Percentiles rank a stretch among this genome's conserved stretches.
Conservation (phyloP, 2,329 filamentous ascomycete genomes). For the Cladosporium halotolerans region DNA sequence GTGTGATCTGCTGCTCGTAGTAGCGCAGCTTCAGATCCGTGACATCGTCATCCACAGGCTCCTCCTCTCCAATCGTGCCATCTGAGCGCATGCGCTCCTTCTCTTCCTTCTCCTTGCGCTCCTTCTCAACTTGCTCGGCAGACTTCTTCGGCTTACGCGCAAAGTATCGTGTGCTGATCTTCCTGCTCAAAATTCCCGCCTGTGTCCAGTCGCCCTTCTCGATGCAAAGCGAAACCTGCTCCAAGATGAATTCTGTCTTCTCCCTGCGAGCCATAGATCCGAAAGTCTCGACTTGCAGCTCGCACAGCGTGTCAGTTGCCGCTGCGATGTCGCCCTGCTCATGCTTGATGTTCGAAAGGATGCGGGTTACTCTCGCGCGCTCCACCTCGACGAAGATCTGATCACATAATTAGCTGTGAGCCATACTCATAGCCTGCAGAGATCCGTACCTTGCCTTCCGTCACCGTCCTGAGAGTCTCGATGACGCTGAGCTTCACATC, state of each 20-base stretch:
- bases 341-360: conserved; percentile 96
- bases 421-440: not conserved
- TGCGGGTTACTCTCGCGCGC: conserved; percentile 87
- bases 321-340: conserved; percentile 84
- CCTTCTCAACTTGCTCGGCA: conserved; percentile 81
- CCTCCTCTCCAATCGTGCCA: conserved; percentile 57
- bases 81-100: conserved; percentile 67
- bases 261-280: conserved; percentile 95
- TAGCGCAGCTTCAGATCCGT: conserved; percentile 93
- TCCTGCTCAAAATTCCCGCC: conserved; percentile 84
- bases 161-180: conserved; percentile 94
- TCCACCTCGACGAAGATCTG: conserved; percentile 98
- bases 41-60: conserved; percentile 77
- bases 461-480: conserved; percentile 90
- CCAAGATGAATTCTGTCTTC: conserved; percentile 97
- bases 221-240: conserved; percentile 91
- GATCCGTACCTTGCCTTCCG: conserved; percentile 77
- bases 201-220: conserved; percentile 95
- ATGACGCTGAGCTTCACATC: conserved; percentile 91
- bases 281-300: conserved; percentile 97
- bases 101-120: conserved; percentile 76
- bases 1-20: conserved; percentile 93
- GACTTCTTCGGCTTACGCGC: conserved; percentile 86
- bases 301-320: conserved; percentile 88
- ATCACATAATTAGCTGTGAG: not conserved